Evolutionary conservation across 352 stramenopile species (phyloP).

Genomic region (Pythium chondricola): DNA sequence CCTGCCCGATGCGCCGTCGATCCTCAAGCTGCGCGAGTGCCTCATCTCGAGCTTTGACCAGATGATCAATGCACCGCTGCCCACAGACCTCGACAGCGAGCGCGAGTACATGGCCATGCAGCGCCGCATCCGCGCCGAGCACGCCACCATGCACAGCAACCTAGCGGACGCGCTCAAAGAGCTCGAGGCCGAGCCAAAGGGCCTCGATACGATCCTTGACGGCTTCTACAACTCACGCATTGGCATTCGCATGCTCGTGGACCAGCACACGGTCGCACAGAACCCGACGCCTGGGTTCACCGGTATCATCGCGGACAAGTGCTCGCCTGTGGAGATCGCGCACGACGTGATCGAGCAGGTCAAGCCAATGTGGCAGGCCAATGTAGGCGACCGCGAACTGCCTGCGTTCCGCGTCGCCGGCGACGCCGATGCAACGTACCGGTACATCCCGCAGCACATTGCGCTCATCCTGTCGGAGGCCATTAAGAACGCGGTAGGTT

Average conservation of each 20-base stretch:
- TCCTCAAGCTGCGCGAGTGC: slow-evolving; percentile 54
- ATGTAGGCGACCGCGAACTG: slow-evolving; percentile 35
- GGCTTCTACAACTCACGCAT: slow-evolving; percentile 84
- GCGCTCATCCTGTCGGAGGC: slow-evolving; percentile 77
- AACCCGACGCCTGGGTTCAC: slow-evolving; percentile 45
- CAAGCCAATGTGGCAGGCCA: slow-evolving; percentile 45
- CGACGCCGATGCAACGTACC: slow-evolving; percentile 51
- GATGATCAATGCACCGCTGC: slow-evolving; percentile 47
- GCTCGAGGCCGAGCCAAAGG: slow-evolving; percentile 49
- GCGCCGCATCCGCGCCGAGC: slow-evolving; percentile 41
- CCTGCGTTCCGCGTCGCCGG: slow-evolving; percentile 54
- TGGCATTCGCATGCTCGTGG: slow-evolving; percentile 76
- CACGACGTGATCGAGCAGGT: slow-evolving; percentile 50
- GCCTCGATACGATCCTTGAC: slow-evolving; percentile 57
- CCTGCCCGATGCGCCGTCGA: slow-evolving; percentile 46
- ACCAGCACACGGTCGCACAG: slow-evolving; percentile 70
- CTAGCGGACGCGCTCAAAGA: slow-evolving; percentile 52
- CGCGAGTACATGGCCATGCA: slow-evolving; percentile 59
- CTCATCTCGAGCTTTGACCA: slow-evolving; percentile 70
- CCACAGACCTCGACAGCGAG: slow-evolving; percentile 48
- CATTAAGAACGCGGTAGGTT: slow-evolving; percentile 66
- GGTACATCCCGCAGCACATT: slow-evolving; percentile 79
- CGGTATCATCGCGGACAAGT: slow-evolving; percentile 58
- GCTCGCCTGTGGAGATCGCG: slow-evolving; percentile 62
- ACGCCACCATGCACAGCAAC: slow-evolving; percentile 70